A percentile compares a stretch with the other conserved stretches of the same genome.
These are phyloP conservation scores for Salix koriyanagi DNA, from an alignment of 345 rosid species.

Conservation along the genomic window DNA sequence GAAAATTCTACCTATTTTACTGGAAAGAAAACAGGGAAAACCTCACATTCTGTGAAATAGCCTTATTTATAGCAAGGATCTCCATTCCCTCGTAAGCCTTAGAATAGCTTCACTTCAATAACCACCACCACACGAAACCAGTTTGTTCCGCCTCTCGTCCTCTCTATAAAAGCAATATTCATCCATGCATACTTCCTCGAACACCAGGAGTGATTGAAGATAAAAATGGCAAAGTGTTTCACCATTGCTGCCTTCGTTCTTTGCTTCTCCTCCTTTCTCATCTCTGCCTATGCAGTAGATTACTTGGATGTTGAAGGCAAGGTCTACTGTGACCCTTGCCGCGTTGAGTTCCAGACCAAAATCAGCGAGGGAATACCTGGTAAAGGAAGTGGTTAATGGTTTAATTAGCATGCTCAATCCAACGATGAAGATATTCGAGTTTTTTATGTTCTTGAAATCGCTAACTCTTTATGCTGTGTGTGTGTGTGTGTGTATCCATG, in stretches of 20 bases:
- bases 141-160: too few relatives aligned
- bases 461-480: neutral
- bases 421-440: too few relatives aligned
- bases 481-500: neutral
- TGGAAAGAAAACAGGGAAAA: neutral
- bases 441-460: neutral
- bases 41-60: neutral
- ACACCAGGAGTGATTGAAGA: neutral
- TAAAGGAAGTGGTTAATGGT: neutral
- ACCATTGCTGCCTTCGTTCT: slow-evolving; percentile 6
- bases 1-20: neutral
- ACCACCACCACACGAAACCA: neutral
- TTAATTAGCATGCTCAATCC: too few relatives aligned
- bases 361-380: slow-evolving; percentile 11
- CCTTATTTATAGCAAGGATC: neutral
- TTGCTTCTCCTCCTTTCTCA: slow-evolving; percentile 12
- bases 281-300: neutral
- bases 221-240: slow-evolving; percentile 18
- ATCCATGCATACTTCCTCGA: neutral
- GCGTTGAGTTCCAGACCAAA: slow-evolving; percentile 20
- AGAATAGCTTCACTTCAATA: neutral
- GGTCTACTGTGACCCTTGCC: slow-evolving; percentile 25
- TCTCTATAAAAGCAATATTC: neutral
- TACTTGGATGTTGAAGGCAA: slow-evolving; percentile 13
- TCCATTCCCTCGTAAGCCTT: neutral